Base-by-base conservation (phyloP, 768 basidiomycete genomes). In the Dentipellis fragilis region DNA sequence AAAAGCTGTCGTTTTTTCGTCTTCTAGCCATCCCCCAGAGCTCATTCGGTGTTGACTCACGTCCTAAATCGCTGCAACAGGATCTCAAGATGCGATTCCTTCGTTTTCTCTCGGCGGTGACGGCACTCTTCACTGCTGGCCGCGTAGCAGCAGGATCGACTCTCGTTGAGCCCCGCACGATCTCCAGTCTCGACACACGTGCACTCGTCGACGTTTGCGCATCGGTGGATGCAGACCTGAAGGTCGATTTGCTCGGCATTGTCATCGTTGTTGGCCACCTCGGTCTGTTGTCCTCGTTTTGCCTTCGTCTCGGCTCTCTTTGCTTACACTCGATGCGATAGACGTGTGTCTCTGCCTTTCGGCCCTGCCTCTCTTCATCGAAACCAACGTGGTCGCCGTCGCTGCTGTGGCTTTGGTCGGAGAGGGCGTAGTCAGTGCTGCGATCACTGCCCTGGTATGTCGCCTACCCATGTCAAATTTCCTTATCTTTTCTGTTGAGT, bases 331-430 rank as follows among this genome's bases (percentile, higher is more conserved):
- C 21, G 10, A 16, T 45, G 0, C 10, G 29, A 53, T 59, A 77
- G 76, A 70, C 40, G 62, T 69, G 3, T 80, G 79, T 49, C 59
- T 78, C 35, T 80, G 79, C 57, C 34, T 74, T 14, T 74, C 76
- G 14, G 65, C 55, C 7, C 55, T 79, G 34, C 68, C 71, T 0
- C 53, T 53, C 22, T 72, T 75, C 58, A 51, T 77, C 3, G 19
- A 63, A 6, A 66, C 69, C 6, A 70, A 75, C 52, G 7, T 59
- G 0, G 48, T 71, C n/a, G 65, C 69, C 5, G 57, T 66, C 9
- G 49, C 63, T 19, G 74, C 68, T 8, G 66, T 68, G 38, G 60
- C 57, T 0, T 38, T 71, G 12, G 66, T 60, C 11, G 77, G 77
- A 29, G 61, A 63, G 48, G 22, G 59, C 0, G 59, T 59, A 1